A percentile compares a stretch with the other conserved stretches of the same genome.
Evolutionary conservation across 257 asterid genomes (phyloP).

Genomic region (Penstemon barbatus): DNA sequence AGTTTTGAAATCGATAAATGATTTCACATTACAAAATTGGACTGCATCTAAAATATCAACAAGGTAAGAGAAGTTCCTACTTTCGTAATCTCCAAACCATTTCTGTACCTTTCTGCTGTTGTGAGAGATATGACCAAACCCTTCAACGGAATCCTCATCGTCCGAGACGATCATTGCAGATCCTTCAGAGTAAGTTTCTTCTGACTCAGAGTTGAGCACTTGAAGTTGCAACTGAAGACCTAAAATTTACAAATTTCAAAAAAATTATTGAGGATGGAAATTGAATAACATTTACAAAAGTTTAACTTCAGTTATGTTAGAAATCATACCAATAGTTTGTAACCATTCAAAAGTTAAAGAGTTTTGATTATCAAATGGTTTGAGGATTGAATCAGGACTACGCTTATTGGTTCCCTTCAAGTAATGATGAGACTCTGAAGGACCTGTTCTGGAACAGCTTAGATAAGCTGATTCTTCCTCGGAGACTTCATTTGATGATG

Average conservation of each 20-base stretch:
- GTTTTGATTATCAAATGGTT: conserved; percentile 38
- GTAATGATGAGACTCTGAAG: conserved; percentile 33
- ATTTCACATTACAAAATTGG: conserved; percentile 31
- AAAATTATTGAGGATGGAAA: conserved; percentile 14
- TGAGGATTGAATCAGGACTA: conserved; percentile 73
- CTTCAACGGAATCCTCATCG: conserved; percentile 49
- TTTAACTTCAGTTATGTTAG: conserved; percentile 29
- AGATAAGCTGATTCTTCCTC: conserved; percentile 36
- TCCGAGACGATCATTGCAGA: conserved; percentile 59
- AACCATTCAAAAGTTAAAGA: conserved; percentile 29
- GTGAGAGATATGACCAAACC: conserved; percentile 28
- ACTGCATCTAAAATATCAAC: conserved; percentile 77
- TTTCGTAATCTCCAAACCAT: conserved; percentile 45
- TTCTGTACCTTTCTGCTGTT: conserved; percentile 36
- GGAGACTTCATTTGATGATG: conserved; percentile 32
- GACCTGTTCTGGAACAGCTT: conserved; percentile 28
- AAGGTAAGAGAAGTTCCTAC: conserved; percentile 66
- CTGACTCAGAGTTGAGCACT: conserved; percentile 44
- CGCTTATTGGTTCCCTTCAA: conserved; percentile 45
- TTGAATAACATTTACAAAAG: conserved; percentile 5
- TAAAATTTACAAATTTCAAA: conserved; percentile 29
- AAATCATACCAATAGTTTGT: conserved; percentile 35
- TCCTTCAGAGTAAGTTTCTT: conserved; percentile 58
- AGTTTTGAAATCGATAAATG: conserved; percentile 37
- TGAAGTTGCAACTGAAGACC: conserved; percentile 53